Evolutionary conservation across 768 basidiomycete species (phyloP), one percentile per base, ranked within the genome.

Genomic region (Mycena filopes): DNA sequence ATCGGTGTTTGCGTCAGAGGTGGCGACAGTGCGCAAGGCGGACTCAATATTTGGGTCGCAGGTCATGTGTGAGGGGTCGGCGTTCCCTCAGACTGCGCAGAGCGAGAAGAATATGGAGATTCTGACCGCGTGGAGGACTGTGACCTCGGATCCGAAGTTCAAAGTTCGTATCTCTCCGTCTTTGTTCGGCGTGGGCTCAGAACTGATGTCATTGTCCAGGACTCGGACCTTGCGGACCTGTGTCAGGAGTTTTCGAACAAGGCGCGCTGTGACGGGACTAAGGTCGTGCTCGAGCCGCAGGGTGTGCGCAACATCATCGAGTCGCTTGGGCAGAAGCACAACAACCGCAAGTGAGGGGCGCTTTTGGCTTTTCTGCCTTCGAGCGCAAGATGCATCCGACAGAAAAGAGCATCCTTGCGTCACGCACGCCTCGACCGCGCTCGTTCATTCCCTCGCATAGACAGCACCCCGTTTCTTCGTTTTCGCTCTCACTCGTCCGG

Each of bases 251-350:
- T 95, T 73, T 85, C 92, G 48, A 85, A 77, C 72, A 95, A 95
- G 79, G 94, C 94, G 49, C 84, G 87, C 47, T 95, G 94, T 72
- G 93, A 94, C 65, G 94, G 94, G 40, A 88, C 87, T 28, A 93
- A 92, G 79, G 90, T 94, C 41, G 93, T 94, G 21, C 77, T 95
- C 50, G 91, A 87, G 70, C 86, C 85, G 25, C 77, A 80, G 68
- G 83, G 83, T 38, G 84, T 86, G 58, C 73, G 77, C 67, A 76
- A 77, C 65, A 86, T 86, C 70, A 71, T 86, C 56, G 80, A 84
- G 70, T 78, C 76, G 60, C 71, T 86, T 29, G 63, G 50, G 46
- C 56, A 59, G 60, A 66, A 69, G 68, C 63, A 69, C 36, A 46
- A 33, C 33, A 46, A 33, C 33, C 68, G 67, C 55, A 62, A 66